A percentile compares a stretch with the other conserved stretches of the same genome.
Evolutionary conservation across 176 grass and related monocot genomes (phyloP).

Genomic region (Oryza punctata): DNA sequence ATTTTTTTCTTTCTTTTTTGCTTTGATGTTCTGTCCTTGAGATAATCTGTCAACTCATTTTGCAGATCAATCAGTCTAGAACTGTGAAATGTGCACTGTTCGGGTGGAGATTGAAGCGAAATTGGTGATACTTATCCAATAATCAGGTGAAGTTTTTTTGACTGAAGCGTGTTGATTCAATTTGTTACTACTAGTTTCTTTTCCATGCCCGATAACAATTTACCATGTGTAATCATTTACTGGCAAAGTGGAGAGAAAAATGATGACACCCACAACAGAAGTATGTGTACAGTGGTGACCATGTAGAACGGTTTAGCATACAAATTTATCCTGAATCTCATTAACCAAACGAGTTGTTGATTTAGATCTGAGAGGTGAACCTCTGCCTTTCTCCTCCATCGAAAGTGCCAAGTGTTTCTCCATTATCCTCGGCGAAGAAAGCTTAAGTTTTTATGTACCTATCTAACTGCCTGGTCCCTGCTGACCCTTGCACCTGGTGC

Average conservation of each 20-base stretch:
- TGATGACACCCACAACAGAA: neutral
- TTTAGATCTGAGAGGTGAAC: neutral
- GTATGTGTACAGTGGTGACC: neutral
- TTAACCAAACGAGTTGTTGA: neutral
- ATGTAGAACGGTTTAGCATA: neutral
- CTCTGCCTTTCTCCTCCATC: neutral
- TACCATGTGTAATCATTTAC: neutral
- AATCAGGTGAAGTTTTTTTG: slow-evolving; percentile 27
- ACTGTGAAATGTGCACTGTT: neutral
- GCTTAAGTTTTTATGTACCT: neutral
- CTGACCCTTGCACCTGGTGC: slow-evolving; percentile 29
- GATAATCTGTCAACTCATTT: neutral
- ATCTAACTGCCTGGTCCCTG: slow-evolving; percentile 1
- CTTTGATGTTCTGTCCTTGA: neutral
- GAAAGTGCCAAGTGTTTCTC: neutral
- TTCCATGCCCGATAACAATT: neutral
- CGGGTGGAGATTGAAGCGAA: neutral
- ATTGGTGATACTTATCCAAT: neutral
- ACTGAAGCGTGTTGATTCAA: neutral
- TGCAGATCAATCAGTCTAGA: slow-evolving; percentile 19
- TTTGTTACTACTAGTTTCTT: slow-evolving; percentile 11
- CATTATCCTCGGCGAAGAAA: neutral
- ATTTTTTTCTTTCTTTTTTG: neutral
- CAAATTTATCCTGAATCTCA: neutral
- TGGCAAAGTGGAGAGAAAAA: slow-evolving; percentile 16